A percentile compares a stretch with the other conserved stretches of the same genome.
Conservation (phyloP, 345 rosid species). For the Passiflora organensis region DNA sequence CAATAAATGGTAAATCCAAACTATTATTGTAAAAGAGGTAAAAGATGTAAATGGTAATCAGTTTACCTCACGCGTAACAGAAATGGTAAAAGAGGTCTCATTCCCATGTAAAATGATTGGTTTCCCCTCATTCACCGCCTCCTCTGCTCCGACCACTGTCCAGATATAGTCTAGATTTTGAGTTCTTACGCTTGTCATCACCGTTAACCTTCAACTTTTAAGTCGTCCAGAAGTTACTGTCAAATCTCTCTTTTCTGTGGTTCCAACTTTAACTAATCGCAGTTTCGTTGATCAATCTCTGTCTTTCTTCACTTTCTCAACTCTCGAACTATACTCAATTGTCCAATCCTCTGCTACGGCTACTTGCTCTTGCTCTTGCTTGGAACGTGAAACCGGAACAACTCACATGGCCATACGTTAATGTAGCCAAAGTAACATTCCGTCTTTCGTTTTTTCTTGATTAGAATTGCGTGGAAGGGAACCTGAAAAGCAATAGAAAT, state of each 20-base stretch:
- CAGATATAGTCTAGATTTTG: background rate
- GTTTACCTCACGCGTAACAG: slow-evolving; percentile 1
- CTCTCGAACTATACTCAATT: no score
- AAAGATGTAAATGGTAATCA: no score
- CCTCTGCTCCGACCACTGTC: background rate
- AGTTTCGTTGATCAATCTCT: background rate
- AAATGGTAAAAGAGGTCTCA: slow-evolving; percentile 3
- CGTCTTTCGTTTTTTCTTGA: background rate
- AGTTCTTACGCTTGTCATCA: background rate
- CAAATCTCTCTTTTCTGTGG: background rate
- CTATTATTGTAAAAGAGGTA: no score
- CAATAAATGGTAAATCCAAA: no score
- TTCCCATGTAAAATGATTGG: no score
- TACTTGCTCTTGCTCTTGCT: no score
- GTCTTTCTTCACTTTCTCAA: background rate
- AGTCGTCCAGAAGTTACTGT: no score
- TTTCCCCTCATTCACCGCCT: background rate
- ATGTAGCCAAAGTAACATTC: background rate
- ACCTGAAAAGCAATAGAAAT: slow-evolving; percentile 15
- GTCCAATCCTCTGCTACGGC: no score
- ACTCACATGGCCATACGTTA: no score
- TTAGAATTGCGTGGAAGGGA: background rate
- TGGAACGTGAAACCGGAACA: background rate
- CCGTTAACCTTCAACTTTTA: background rate
- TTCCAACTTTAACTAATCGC: slow-evolving; percentile 14